Conservation (phyloP, 306 rosid genomes). For the Hippophae gyantsensis region DNA sequence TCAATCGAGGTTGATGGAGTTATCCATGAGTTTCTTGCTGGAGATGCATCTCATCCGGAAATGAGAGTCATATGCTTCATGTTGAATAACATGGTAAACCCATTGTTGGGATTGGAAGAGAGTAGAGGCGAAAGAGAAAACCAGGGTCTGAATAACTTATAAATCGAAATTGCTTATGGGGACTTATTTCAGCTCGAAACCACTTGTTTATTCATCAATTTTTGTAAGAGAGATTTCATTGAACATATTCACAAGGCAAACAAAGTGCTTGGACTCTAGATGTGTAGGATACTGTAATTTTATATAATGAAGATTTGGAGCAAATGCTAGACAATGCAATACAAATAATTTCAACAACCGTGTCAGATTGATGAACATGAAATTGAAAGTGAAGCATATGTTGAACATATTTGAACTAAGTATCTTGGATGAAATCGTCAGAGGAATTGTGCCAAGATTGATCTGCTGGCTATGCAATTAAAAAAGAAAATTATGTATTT, state of each 20-base stretch:
- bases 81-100: conserved; percentile 10
- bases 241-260: no score
- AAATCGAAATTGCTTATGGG: not conserved
- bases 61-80: conserved; percentile 11
- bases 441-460: not conserved
- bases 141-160: not conserved
- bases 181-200: not conserved
- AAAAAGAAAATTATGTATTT: not conserved
- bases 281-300: no score
- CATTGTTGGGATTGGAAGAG: conserved; percentile 16
- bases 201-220: not conserved
- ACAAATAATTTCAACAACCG: no score
- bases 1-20: conserved; percentile 42
- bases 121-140: conserved; percentile 4
- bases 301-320: no score
- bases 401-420: no score
- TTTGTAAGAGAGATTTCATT: no score
- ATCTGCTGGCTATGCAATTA: not conserved
- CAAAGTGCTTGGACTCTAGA: no score
- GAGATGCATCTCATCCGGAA: conserved; percentile 26
- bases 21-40: conserved; percentile 25
- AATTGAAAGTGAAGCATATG: no score
- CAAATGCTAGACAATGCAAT: no score
- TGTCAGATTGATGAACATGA: no score
- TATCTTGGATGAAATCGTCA: no score